Evolutionary conservation across 2,329 filamentous ascomycete species (phyloP).

Genomic region (Arthrinium puccinioides): DNA sequence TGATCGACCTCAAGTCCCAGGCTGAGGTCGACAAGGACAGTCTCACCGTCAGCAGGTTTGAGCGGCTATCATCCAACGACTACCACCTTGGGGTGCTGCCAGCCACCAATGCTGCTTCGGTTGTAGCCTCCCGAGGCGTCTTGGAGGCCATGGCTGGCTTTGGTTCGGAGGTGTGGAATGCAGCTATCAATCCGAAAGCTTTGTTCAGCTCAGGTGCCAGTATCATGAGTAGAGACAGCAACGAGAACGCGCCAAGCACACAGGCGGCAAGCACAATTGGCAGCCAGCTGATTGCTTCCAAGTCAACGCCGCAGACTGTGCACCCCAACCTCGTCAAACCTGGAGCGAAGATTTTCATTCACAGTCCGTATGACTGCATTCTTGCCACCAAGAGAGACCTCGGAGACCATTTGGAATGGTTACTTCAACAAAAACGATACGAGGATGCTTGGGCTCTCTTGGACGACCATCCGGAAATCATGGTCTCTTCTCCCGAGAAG

Average conservation of each 20-base stretch:
- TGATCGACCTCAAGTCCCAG: conserved; percentile 85
- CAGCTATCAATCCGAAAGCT: conserved; percentile 76
- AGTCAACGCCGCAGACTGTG: conserved; percentile 26
- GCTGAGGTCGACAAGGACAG: conserved; percentile 83
- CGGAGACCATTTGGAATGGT: conserved; percentile 77
- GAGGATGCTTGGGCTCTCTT: conserved; percentile 83
- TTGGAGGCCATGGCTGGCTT: conserved; percentile 69
- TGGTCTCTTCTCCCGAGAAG: conserved; percentile 34
- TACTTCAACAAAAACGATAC: conserved; percentile 74
- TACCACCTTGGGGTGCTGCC: conserved; percentile 86
- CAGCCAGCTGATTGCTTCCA: conserved; percentile 22
- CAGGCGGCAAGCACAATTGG: conserved; percentile 31
- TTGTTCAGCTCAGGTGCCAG: conserved; percentile 85
- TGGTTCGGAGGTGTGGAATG: conserved; percentile 80
- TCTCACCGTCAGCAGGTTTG: conserved; percentile 77
- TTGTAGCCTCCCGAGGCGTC: conserved; percentile 59
- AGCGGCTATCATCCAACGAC: conserved; percentile 78
- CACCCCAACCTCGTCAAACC: conserved; percentile 50
- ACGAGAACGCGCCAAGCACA: conserved; percentile 49
- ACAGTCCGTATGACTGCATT: conserved; percentile 96
- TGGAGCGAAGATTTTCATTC: conserved; percentile 74
- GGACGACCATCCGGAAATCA: conserved; percentile 76
- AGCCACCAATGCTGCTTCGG: conserved; percentile 59
- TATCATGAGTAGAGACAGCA: conserved; percentile 54
- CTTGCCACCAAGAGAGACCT: conserved; percentile 82